Conservation (phyloP, 2,329 filamentous ascomycete species). For the Fusarium sp. region DNA sequence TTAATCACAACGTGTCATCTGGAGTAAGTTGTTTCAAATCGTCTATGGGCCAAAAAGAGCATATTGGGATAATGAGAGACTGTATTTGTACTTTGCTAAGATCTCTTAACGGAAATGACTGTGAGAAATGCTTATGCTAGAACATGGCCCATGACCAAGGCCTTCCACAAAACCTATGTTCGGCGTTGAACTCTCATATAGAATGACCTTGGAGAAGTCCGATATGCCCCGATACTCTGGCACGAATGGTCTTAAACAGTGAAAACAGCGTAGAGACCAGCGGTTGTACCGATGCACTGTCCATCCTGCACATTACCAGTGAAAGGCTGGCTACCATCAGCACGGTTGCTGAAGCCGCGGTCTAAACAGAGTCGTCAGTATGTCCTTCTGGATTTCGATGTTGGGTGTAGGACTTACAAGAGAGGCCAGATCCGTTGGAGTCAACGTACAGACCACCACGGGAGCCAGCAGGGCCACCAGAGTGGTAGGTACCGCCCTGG, state of each 20-base stretch:
- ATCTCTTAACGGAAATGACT: background rate
- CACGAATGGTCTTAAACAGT: background rate
- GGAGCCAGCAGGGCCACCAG: background rate
- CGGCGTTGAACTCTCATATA: background rate
- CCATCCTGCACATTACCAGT: constrained; percentile 7
- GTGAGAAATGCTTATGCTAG: background rate
- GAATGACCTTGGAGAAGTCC: background rate
- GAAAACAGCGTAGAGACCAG: constrained; percentile 5
- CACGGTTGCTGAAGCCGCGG: background rate
- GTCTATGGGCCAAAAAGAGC: fast-evolving
- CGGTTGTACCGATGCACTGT: constrained; percentile 2
- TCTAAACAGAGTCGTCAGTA: background rate
- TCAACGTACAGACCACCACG: constrained; percentile 11
- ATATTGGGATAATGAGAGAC: background rate
- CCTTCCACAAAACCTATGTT: background rate
- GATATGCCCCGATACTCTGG: background rate
- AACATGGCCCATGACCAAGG: background rate
- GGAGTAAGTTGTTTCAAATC: background rate
- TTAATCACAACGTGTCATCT: background rate
- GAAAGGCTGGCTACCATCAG: constrained; percentile 3
- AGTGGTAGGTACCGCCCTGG: constrained; percentile 8
- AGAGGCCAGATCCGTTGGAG: background rate
- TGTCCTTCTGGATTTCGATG: fast-evolving
- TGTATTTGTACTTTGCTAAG: background rate
- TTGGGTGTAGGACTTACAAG: background rate